Evolutionary conservation across 768 basidiomycete genomes (phyloP), one percentile per base, ranked within the genome.

Genomic region (Boletales sp.): DNA sequence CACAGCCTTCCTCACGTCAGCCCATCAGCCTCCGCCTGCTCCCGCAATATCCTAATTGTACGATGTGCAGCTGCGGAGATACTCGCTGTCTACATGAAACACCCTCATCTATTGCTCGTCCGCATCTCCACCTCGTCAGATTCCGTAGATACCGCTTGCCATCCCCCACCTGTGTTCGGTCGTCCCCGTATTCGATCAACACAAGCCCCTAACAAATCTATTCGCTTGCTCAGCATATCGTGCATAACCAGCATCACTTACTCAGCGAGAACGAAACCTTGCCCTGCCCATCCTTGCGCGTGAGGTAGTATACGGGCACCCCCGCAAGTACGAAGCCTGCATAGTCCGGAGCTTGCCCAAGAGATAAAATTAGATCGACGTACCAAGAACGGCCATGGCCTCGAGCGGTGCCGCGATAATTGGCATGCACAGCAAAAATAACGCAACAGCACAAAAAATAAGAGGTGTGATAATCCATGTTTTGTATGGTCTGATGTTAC

Each of bases 381-480:
- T 58, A 94, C 93, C 86, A 49, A 96, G 75, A 7, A 93, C 94
- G 8, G 93, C 84, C 7, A 90, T 66, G 0, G 94, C 93, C 65
- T 95, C 87, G 13, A 85, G 71, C 8, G 95, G 95, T 18, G 94
- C 94, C 4, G 95, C 95, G 49, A 94, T 86, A 44, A 95, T 76
- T 2, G 94, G 94, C 91, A 99, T 95, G 60, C 86, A 87, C 10
- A 99, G 73, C 46, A 98, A 74, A 70, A 54, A 50, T 49, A 63
- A 30, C 5, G 55, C 50, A 39, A 93, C 91, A 31, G 78, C 85
- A 60, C 93, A 95, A 68, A 98, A 98, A 5, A 75, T 82, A 30
- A 97, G 72, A 2, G 95, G 95, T 0, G 95, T 97, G 34, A 81
- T 78, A 32, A 96, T 87, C 85, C 86, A 96, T 6, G 92, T 89